Evolutionary conservation across 2,329 filamentous ascomycete genomes (phyloP), one percentile per base, ranked within the genome.

Genomic region (Colletotrichum lupini): DNA sequence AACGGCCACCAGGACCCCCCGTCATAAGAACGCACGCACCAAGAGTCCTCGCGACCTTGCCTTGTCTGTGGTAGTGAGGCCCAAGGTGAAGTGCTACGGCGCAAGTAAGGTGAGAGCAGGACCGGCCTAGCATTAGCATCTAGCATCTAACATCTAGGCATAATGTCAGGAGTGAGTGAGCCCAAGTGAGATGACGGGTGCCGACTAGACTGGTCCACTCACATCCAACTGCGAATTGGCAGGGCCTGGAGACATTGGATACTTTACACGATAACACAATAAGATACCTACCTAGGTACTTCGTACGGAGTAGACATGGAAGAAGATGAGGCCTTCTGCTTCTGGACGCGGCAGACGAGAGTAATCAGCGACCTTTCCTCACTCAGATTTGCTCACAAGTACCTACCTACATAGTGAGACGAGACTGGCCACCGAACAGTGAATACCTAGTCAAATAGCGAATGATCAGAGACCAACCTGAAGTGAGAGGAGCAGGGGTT

Each of bases 1-100:
- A 73, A 73, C 67, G 67, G 71, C 61, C 71, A 65, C 61, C 71
- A 66, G 67, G 60, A 71, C 60, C 71, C 70, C 60, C 67, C 19
- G 67, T 57, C 61, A 66, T 71, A 9, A 32, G 22, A 66, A 24
- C 35, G 71, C 67, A 56, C 60, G 56, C 28, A 66, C 71, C 71
- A 49, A 61, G 35, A 60, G 37, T 30, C 37, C 55, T 73, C 66
- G 67, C 46, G 59, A 69, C 70, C 55, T 70, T 73, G 70, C 70
- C 70, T 62, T 70, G 69, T 72, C 42, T 37, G 69, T 72, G 53
- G 67, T 72, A 52, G 69, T 69, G 69, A 69, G 53, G 42, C 58
- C 30, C 30, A 58, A 63, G 55, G 63, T 37, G 63, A 68, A 12
- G 55, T 62, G 24, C 16, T 30, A 62, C 22, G 30, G 46, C n/a